A percentile compares a stretch with the other conserved stretches of the same genome.
phyloP scores from a whole-genome alignment of 345 rosid species.

The Eucalyptus erythrocorys region DNA sequence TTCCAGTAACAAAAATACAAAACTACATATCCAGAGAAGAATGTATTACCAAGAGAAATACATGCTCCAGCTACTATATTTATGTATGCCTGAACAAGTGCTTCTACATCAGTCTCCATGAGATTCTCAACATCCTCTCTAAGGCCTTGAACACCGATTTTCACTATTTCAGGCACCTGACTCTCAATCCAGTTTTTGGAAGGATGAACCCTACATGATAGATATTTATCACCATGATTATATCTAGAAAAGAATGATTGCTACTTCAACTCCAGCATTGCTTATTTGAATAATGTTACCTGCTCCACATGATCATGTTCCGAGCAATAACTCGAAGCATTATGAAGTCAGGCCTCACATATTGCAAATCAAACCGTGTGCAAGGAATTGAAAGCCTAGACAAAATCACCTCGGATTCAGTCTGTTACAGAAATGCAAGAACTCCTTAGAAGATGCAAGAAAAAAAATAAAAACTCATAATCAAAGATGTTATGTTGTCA shows the following conservation, averaged over 20 bases:
- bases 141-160: conserved; percentile 48
- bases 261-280: background rate
- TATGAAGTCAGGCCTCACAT: conserved; percentile 94
- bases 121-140: conserved; percentile 46
- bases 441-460: background rate
- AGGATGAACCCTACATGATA: conserved; percentile 55
- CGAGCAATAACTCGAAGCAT: conserved; percentile 98
- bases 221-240: background rate
- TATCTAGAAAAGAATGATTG: background rate
- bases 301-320: conserved; percentile 92
- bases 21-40: background rate
- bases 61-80: conserved; percentile 93
- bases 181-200: conserved; percentile 78
- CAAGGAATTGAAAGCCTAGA: conserved; percentile 80
- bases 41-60: conserved; percentile 67
- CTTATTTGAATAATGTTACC: conserved; percentile 25
- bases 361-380: conserved; percentile 72
- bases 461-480: background rate
- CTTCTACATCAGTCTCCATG: conserved; percentile 72
- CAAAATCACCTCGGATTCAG: conserved; percentile 66
- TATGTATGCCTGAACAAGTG: conserved; percentile 80
- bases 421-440: conserved; percentile 28
- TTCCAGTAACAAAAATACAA: background rate
- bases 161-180: conserved; percentile 80
- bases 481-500: background rate